Percentiles rank a stretch among this genome's conserved stretches.
phyloP scores from a whole-genome alignment of 305 asterid species.

The Ajuga reptans region DNA sequence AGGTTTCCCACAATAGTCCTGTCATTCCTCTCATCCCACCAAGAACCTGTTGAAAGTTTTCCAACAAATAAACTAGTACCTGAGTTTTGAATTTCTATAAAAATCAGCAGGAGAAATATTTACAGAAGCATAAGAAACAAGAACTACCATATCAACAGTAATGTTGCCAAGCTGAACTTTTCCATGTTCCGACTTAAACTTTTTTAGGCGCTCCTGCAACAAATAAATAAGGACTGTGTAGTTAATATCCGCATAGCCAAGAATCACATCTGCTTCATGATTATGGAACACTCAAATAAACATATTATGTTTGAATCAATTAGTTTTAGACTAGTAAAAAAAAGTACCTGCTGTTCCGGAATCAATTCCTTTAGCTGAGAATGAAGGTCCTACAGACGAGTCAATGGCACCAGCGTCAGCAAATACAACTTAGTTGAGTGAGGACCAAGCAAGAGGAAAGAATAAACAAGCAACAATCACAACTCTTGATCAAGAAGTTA shows the following conservation, averaged over 20 bases:
- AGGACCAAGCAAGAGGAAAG: conserved; percentile 10
- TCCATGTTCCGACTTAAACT: conserved; percentile 70
- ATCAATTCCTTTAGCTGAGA: too few species aligned
- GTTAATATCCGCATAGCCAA: conserved; percentile 9
- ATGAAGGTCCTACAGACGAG: too few species aligned
- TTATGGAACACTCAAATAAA: conserved; percentile 5
- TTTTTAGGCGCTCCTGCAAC: conserved; percentile 70
- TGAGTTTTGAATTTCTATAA: too few species aligned
- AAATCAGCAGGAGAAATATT: not conserved
- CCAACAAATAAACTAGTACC: too few species aligned
- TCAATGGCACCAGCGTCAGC: conserved; percentile 6
- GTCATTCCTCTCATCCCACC: conserved; percentile 99
- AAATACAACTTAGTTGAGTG: conserved; percentile 7
- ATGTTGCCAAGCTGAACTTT: conserved; percentile 80
- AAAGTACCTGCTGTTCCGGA: too few species aligned
- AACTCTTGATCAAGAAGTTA: not conserved
- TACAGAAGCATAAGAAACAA: conserved; percentile 10
- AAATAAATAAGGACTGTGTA: not conserved
- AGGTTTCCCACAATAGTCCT: conserved; percentile 90
- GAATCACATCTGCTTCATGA: not conserved
- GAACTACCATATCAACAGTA: conserved; percentile 73
- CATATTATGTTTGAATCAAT: too few species aligned
- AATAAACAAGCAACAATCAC: not conserved
- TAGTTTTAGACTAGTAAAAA: too few species aligned
- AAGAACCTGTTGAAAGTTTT: conserved; percentile 49